These are phyloP conservation scores for Candida xyloterini DNA, from an alignment of 805 yeast genomes.

Conservation along the genomic window DNA sequence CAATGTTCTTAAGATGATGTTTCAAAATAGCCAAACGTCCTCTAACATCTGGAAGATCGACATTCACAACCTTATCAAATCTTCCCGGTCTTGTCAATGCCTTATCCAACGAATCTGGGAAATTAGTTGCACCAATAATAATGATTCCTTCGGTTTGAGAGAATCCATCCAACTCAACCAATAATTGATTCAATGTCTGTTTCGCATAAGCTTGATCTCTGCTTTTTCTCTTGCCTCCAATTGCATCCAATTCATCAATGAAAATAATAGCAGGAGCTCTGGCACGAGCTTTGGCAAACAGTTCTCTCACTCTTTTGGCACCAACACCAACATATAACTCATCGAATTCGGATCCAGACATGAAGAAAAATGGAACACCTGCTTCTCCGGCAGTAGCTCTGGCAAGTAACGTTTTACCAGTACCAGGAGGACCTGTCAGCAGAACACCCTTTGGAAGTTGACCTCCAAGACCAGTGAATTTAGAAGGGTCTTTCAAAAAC, in stretches of 20 bases:
- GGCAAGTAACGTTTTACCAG: conserved; percentile 95
- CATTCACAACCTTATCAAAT: conserved; percentile 93
- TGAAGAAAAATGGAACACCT: conserved; percentile 96
- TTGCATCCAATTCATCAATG: conserved; percentile 97
- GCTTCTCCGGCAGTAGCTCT: conserved; percentile 99
- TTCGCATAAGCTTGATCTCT: conserved; percentile 97
- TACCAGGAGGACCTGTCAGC: conserved; percentile 98
- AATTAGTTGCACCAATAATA: conserved; percentile 96
- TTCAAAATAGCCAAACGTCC: conserved; percentile 91
- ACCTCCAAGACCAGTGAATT: conserved; percentile 96
- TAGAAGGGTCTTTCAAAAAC: conserved; percentile 91
- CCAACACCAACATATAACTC: conserved; percentile 99
- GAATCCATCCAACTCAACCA: conserved; percentile 95
- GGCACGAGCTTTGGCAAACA: conserved; percentile 88
- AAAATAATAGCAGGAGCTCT: conserved; percentile 96
- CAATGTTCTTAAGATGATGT: conserved; percentile 90
- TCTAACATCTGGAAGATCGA: conserved; percentile 95
- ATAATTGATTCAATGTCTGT: conserved; percentile 92
- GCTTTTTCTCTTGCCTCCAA: conserved; percentile 97
- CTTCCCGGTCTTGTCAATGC: conserved; percentile 98
- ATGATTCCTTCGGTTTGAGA: conserved; percentile 91
- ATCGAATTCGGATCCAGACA: conserved; percentile 98
- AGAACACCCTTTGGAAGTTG: conserved; percentile 96
- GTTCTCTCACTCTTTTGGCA: conserved; percentile 94
- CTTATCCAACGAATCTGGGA: conserved; percentile 94